Evolutionary conservation across 176 grass and related monocot species (phyloP).

Genomic region (Oryza nivara): DNA sequence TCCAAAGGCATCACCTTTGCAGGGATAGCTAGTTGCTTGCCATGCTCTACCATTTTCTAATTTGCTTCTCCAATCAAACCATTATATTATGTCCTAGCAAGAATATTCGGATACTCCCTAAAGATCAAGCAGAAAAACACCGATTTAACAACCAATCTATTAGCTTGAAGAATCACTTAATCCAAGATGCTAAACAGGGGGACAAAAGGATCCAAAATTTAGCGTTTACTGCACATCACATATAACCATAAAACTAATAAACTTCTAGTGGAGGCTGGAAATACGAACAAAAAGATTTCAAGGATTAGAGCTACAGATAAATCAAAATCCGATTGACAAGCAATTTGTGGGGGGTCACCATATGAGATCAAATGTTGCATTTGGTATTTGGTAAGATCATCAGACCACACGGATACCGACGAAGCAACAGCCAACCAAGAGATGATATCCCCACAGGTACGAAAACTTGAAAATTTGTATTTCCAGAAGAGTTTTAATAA

Average conservation of each 20-base stretch:
- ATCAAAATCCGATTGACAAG: neutral
- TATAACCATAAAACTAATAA: constrained; percentile 9
- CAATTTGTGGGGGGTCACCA: neutral
- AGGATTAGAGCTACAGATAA: neutral
- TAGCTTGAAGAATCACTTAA: neutral
- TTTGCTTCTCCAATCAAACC: neutral
- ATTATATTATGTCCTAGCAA: neutral
- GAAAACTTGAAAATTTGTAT: neutral
- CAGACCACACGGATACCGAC: neutral
- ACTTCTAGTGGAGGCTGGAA: neutral
- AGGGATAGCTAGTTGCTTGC: neutral
- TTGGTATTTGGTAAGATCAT: neutral
- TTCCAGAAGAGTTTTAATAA: neutral
- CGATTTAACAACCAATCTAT: constrained; percentile 13
- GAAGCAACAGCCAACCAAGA: neutral
- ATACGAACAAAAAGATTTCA: neutral
- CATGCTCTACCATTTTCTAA: constrained; percentile 4
- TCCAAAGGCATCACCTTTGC: constrained; percentile 40
- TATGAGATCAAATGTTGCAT: constrained; percentile 14
- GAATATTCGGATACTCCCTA: neutral
- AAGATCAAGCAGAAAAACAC: neutral
- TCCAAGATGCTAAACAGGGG: neutral
- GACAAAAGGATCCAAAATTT: constrained; percentile 6
- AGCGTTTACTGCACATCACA: neutral
- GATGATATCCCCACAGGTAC: neutral